phyloP scores from a whole-genome alignment of 2,329 filamentous ascomycete species.

The Claviceps citrina region DNA sequence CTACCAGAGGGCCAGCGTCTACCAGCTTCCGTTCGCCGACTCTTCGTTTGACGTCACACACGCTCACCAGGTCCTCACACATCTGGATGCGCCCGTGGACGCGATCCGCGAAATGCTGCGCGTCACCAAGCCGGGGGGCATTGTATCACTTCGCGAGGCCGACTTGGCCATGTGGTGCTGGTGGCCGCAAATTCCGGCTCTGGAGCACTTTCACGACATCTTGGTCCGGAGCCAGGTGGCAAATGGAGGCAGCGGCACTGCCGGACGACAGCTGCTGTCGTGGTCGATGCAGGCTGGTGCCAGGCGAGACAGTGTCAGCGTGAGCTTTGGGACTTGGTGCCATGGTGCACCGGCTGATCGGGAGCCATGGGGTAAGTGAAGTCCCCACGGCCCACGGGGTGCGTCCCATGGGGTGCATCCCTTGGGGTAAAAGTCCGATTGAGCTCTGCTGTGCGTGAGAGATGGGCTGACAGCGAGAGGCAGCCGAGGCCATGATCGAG shows the following conservation, averaged over 20 bases:
- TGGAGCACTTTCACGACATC: constrained; percentile 13
- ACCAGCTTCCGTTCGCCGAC: constrained; percentile 23
- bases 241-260: constrained; percentile 14
- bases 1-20: constrained; percentile 16
- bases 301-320: constrained; percentile 10
- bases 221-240: constrained; percentile 9
- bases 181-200: constrained; percentile 14
- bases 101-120: constrained; percentile 27
- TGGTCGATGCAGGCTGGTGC: constrained; percentile 15
- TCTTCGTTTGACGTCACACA: constrained; percentile 27
- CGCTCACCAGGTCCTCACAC: constrained; percentile 27
- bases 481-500: constrained; percentile 14
- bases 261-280: constrained; percentile 14
- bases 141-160: constrained; percentile 22
- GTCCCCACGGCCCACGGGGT: background rate
- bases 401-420: too few species aligned
- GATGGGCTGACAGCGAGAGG: background rate
- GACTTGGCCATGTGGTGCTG: constrained; percentile 17
- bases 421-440: too few species aligned
- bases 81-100: constrained; percentile 20
- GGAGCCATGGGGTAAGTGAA: constrained; percentile 13
- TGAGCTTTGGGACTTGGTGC: constrained; percentile 17
- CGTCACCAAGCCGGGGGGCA: constrained; percentile 26
- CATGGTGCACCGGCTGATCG: constrained; percentile 14
- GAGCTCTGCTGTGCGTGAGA: too few species aligned